Percentiles rank a stretch among this genome's conserved stretches.
phyloP scores from a whole-genome alignment of 2,329 filamentous ascomycete species.

The Claviceps fusiformis region DNA sequence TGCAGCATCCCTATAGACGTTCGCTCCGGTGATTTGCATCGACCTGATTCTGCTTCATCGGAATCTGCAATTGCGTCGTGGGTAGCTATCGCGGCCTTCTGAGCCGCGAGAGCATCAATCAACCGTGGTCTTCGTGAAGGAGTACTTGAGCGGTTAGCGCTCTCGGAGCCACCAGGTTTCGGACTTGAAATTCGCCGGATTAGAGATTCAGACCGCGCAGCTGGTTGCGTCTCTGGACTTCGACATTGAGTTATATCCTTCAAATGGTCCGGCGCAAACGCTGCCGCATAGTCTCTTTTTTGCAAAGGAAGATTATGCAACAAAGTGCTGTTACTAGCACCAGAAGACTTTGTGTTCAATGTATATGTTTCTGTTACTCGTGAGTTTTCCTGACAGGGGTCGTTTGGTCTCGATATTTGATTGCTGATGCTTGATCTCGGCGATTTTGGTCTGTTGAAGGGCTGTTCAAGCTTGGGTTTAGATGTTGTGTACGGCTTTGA shows the following conservation, averaged over 20 bases:
- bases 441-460: neutral
- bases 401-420: neutral
- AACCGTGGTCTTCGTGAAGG: slow-evolving; percentile 6
- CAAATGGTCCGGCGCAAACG: neutral
- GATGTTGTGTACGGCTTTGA: neutral
- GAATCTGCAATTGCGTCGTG: neutral
- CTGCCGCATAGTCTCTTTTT: slow-evolving; percentile 4
- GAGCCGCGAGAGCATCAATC: slow-evolving; percentile 10
- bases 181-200: neutral
- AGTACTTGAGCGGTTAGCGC: neutral
- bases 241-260: neutral
- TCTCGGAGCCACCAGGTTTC: neutral
- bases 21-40: neutral
- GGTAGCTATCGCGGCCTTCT: neutral
- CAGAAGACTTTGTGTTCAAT: neutral
- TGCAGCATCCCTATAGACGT: neutral
- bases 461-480: neutral
- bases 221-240: neutral
- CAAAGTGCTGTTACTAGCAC: neutral
- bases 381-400: neutral
- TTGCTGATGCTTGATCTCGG: neutral
- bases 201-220: neutral
- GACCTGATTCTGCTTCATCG: slow-evolving; percentile 2
- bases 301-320: neutral
- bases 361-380: neutral